These are phyloP conservation scores for Cicer cuneatum DNA, from an alignment of 306 rosid species.

Conservation along the genomic window DNA sequence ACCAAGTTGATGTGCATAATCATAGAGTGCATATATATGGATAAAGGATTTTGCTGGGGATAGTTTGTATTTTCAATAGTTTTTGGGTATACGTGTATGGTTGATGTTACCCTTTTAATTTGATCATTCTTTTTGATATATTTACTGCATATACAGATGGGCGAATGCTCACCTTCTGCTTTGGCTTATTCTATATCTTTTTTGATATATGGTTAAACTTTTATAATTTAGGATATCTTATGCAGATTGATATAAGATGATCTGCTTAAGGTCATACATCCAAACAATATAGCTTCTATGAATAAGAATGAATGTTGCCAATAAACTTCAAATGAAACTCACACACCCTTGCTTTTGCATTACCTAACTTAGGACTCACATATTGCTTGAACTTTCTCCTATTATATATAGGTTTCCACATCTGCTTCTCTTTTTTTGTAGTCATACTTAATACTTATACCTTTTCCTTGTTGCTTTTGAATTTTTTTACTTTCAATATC, in stretches of 20 bases:
- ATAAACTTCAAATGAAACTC: constrained; percentile 13
- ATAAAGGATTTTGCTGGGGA: constrained; percentile 1
- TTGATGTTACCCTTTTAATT: constrained; percentile 16
- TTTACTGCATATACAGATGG: neutral
- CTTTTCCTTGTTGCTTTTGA: constrained; percentile 20
- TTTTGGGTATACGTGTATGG: neutral
- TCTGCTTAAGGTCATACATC: constrained; percentile 21
- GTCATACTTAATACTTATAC: constrained; percentile 3
- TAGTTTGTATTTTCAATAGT: constrained; percentile 15
- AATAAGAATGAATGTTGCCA: constrained; percentile 9
- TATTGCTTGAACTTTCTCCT: constrained; percentile 26
- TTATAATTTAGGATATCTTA: constrained; percentile 21
- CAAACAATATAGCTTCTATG: constrained; percentile 20
- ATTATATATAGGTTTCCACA: neutral
- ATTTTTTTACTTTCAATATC: constrained; percentile 16
- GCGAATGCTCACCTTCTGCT: constrained; percentile 8
- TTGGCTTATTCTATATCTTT: constrained; percentile 4
- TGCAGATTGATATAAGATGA: constrained; percentile 13
- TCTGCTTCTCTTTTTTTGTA: constrained; percentile 17
- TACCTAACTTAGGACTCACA: neutral
- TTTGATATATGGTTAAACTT: constrained; percentile 21
- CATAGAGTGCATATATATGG: constrained; percentile 32
- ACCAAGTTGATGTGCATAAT: neutral
- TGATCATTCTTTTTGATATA: constrained; percentile 7
- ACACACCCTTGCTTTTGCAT: constrained; percentile 24